Evolutionary conservation across 169 alveolate genomes (phyloP).

Genomic region (Eimeria sp.): DNA sequence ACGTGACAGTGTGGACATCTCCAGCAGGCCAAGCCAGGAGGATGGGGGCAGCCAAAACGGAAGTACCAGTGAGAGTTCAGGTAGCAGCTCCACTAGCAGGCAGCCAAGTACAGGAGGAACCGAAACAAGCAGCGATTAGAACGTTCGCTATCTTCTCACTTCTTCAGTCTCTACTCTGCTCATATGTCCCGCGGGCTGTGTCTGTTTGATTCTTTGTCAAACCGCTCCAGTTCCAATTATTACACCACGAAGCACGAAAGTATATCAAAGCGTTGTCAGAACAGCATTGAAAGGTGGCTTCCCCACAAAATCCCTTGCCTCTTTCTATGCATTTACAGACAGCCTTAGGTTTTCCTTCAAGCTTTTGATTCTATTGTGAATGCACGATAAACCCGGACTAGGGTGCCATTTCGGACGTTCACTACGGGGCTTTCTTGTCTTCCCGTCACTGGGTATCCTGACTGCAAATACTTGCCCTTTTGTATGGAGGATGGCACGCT

Average conservation of each 20-base stretch:
- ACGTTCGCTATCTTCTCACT: background rate
- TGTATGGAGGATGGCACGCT: background rate
- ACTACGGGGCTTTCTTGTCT: background rate
- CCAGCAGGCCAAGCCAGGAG: background rate
- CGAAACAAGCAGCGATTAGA: conserved; percentile 23
- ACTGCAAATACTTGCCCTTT: background rate
- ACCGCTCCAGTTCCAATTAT: background rate
- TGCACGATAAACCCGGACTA: background rate
- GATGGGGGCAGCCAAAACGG: background rate
- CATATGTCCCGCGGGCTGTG: background rate
- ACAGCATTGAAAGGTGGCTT: background rate
- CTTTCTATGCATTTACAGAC: background rate
- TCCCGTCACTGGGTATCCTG: background rate
- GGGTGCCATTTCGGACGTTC: background rate
- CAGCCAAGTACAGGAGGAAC: background rate
- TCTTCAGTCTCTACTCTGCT: background rate
- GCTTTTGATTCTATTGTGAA: background rate
- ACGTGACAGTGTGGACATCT: too few relatives aligned
- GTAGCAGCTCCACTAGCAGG: conserved; percentile 8
- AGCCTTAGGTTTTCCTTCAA: background rate
- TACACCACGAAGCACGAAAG: background rate
- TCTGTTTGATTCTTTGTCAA: background rate
- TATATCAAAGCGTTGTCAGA: background rate
- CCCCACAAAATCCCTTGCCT: background rate
- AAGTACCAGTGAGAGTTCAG: background rate